These are phyloP conservation scores for Domatiomyces globalis DNA, from an alignment of 2,329 filamentous ascomycete species.

Conservation along the genomic window DNA sequence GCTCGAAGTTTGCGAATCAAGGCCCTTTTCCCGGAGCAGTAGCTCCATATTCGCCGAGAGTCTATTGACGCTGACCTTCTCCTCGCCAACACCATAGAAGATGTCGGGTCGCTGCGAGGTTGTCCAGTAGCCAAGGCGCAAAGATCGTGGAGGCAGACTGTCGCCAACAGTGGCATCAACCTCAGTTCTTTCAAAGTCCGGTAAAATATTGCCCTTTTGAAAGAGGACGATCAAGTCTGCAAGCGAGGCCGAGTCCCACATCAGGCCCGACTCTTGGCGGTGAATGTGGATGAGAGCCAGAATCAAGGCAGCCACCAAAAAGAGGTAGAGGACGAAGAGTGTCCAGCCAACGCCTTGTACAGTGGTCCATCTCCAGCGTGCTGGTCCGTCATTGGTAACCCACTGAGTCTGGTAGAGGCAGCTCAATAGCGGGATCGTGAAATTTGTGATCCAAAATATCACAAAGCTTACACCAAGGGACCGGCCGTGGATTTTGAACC, in stretches of 20 bases:
- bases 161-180: conserved; percentile 35
- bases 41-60: conserved; percentile 38
- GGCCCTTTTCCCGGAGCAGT: conserved; percentile 25
- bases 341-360: conserved; percentile 68
- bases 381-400: conserved; percentile 44
- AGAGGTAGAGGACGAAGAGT: conserved; percentile 56
- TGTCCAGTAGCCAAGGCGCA: conserved; percentile 78
- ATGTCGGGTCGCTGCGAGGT: conserved; percentile 51
- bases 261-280: conserved; percentile 54
- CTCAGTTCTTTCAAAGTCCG: conserved; percentile 57
- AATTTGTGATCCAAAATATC: conserved; percentile 62
- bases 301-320: conserved; percentile 46
- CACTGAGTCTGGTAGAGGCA: conserved; percentile 56
- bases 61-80: conserved; percentile 37
- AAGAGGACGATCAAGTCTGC: conserved; percentile 69
- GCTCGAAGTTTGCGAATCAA: conserved; percentile 18
- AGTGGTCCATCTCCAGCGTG: conserved; percentile 63
- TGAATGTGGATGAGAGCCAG: conserved; percentile 52
- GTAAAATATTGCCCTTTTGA: conserved; percentile 63
- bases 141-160: conserved; percentile 42
- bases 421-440: conserved; percentile 69
- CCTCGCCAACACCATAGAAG: conserved; percentile 68
- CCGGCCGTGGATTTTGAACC: conserved; percentile 55
- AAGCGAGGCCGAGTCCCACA: conserved; percentile 72
- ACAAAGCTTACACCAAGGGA: conserved; percentile 52